Evolutionary conservation across 345 rosid genomes (phyloP), one percentile per base, ranked within the genome.

Genomic region (Ailanthus altissimus): DNA sequence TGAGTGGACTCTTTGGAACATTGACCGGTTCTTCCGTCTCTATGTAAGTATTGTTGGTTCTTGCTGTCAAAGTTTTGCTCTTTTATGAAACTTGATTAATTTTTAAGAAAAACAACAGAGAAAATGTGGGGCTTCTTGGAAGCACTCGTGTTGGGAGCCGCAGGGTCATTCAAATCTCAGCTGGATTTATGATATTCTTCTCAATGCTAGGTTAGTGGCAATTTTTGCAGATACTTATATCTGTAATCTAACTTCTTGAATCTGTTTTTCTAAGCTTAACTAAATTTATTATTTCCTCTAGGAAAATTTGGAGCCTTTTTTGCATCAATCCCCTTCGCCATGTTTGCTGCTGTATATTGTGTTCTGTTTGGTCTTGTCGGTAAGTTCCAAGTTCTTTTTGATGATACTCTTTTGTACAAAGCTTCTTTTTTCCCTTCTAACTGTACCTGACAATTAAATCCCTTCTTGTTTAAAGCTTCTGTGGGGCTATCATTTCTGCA

Each of bases 101-200:
- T 54, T 46, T 65, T 13, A 51, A 28, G 16, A 42, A 71, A 60
- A 79, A 69, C 9, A 76, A 78, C 97, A 97, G 99, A 62, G 99
- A 94, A 85, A 97, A 94, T 69, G 88, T 94, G 57, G 99, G 99
- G 43, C 87, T 97, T 70, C 92, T 97, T 57, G 99, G 98, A 80
- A 94, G 98, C 86, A 97, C 99, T 10, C 82, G 97, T 28, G 98
- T 97, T 32, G 98, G 99, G 42, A 97, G 99, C 83, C 97, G 98
- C 64, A 89, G 98, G 84, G 97, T 90, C 59, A 88, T 97, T 76
- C 99, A 97, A 85, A 94, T 97, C 77, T 89, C 97, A 28, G 95
- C 99, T 53, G 97, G 99, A 59, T 97, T 97, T 75, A 97, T 97
- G 99, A 94, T 97, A 81, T 94, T 97, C 84, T 94, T 97, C 90